These are phyloP conservation scores for Angophora floribunda DNA, from an alignment of 345 rosid genomes.

Conservation along the genomic window DNA sequence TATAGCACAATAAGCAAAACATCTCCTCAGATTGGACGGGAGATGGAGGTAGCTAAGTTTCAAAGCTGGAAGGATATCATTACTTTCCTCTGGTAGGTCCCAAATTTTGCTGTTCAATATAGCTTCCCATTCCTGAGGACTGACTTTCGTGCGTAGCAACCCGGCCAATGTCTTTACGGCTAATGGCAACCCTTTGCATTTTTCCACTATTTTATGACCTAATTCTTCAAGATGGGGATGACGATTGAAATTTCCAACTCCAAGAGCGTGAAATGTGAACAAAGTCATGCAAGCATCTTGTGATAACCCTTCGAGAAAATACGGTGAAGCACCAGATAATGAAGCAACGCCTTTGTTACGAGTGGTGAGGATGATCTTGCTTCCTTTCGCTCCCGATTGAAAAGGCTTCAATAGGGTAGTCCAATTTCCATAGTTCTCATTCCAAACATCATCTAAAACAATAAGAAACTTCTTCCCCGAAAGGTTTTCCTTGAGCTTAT, in stretches of 20 bases:
- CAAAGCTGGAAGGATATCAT: slow-evolving; percentile 2
- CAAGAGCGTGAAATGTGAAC: neutral
- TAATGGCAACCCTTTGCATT: slow-evolving; percentile 18
- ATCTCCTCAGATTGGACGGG: slow-evolving; percentile 3
- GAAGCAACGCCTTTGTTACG: neutral
- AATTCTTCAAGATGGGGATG: neutral
- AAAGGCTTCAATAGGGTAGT: neutral
- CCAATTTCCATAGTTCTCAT: slow-evolving; percentile 1
- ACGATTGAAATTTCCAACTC: neutral
- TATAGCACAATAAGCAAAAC: slow-evolving; percentile 10
- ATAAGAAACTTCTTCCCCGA: slow-evolving; percentile 1
- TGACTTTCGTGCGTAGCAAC: neutral
- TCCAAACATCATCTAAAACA: slow-evolving; percentile 21
- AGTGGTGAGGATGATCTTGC: slow-evolving; percentile 16
- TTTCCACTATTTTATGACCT: neutral
- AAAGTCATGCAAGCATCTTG: neutral
- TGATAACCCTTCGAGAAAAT: neutral
- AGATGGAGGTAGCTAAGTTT: slow-evolving; percentile 13
- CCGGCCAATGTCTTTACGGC: slow-evolving; percentile 13
- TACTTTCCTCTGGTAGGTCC: neutral
- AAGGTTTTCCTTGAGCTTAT: neutral
- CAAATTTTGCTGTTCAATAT: slow-evolving; percentile 8
- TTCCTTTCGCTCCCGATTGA: slow-evolving; percentile 1
- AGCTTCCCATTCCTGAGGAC: neutral
- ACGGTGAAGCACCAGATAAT: neutral